Base-by-base conservation (phyloP, 495 filamentous ascomycete species). In the Hyphodiscus hymeniophilus region DNA sequence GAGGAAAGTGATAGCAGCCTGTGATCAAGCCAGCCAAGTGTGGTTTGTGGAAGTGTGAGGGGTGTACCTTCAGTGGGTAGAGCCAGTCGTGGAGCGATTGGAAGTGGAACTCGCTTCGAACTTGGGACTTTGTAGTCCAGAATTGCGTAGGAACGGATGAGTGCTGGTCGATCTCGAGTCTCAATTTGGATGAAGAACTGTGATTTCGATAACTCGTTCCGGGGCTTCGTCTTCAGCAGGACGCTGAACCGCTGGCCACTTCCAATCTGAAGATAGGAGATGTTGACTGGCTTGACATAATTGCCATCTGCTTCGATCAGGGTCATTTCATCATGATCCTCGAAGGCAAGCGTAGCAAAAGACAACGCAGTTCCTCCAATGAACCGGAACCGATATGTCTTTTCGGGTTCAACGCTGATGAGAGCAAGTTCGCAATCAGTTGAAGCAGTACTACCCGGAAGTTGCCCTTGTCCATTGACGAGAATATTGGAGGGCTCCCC, bases 171-270 rank as follows among this genome's bases (percentile, higher is more conserved):
- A 16, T 71, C 69, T 3, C 66, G 64, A 5, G 70, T 74, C 43
- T 76, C 72, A 24, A 73, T 63, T 49, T 77, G 74, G 42, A 81
- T 58, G 58, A 67, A 76, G 42, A 69, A 80, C 11, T 70, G 61
- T 0, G 48, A 56, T 31, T 53, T 54, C 17, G 39, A 21, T 18
- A 42, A n/a, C n/a, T n/a, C n/a, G n/a, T n/a, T n/a, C n/a, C n/a
- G n/a, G n/a, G n/a, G n/a, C n/a, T n/a, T n/a, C 20, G 6, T 59
- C 48, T 58, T 63, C 11, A 82, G 60, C 17, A 80, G 56, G 13
- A 73, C 57, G 51, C 73, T 72, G 57, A 74, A 80, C 18, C 77
- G 68, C 53, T 80, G 76, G 22, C 77, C 78, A 12, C 60, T 51
- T 7, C 56, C 72, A 18, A 82, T 58, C 47, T 77, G 74, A 21